Conservation (phyloP, 2,329 filamentous ascomycete species). For the Arthroderma sp. region DNA sequence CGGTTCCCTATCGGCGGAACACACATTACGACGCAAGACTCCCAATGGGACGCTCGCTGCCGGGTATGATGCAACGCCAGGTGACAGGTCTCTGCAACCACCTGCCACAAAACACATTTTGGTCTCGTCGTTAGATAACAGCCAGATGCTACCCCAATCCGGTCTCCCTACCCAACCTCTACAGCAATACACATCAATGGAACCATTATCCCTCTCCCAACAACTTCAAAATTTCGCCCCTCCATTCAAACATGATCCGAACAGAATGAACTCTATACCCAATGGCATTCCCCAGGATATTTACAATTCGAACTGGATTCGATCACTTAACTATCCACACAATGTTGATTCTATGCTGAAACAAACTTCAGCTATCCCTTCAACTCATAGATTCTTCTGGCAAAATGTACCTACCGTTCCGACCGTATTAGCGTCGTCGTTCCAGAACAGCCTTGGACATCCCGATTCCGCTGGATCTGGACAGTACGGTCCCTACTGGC, state of each 20-base stretch:
- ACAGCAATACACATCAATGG: conserved; percentile 17
- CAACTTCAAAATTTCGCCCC: conserved; percentile 24
- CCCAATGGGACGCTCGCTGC: conserved; percentile 86
- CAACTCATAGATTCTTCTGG: conserved; percentile 26
- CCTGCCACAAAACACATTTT: conserved; percentile 75
- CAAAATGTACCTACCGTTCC: conserved; percentile 40
- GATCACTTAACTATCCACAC: conserved; percentile 32
- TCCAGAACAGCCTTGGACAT: conserved; percentile 39
- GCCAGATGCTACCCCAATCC: conserved; percentile 20
- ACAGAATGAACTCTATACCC: conserved; percentile 10
- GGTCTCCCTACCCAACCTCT: conserved; percentile 22
- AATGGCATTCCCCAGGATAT: conserved; percentile 19
- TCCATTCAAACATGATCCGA: conserved; percentile 25
- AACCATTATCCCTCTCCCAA: conserved; percentile 19
- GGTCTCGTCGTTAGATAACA: conserved; percentile 45
- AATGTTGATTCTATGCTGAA: conserved; percentile 50
- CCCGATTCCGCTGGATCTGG: conserved; percentile 45
- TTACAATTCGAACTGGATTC: conserved; percentile 27
- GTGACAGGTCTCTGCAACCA: conserved; percentile 58
- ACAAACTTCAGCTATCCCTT: conserved; percentile 38
- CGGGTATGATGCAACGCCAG: conserved; percentile 74
- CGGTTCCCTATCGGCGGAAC: conserved; percentile 38
- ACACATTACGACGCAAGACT: conserved; percentile 80
- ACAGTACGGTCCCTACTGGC: conserved; percentile 50
- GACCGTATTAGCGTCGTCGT: conserved; percentile 45